Evolutionary conservation across 495 filamentous ascomycete species (phyloP), one percentile per base, ranked within the genome.

Genomic region (Cenococcum geophilum): DNA sequence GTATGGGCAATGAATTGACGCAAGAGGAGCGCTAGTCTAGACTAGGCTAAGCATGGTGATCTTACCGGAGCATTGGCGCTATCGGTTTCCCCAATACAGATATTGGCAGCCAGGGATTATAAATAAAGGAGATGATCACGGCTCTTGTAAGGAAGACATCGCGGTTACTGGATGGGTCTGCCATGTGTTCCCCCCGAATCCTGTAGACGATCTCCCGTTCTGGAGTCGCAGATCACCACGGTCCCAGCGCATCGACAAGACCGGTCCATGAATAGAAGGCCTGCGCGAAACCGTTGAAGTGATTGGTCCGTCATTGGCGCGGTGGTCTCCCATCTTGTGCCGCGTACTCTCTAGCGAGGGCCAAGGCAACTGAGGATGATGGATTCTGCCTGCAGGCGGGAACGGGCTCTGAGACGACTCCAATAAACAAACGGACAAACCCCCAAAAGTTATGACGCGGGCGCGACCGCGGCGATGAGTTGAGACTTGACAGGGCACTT

Each of bases 121-220:
- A 45, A 10, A 45, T 45, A 45, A 45, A 45, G 40, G 40, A 45
- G 40, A 45, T 18, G 40, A 45, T 45, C 18, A 18, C 4, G 40
- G 14, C 40, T 16, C 40, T 45, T 14, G 40, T 10, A 18, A 14
- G 40, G 40, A 45, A 45, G 40, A 45, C 18, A 10, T 16, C 11
- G 2, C 6, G 27, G 27, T 32, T 45, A 16, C 40, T 18, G 1
- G 11, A 16, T 14, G 40, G 18, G 14, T 2, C 40, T 14, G 14
- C 40, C 40, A 45, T 45, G 40, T 45, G 40, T 32, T 32, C 11
- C 12, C 40, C 40, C 18, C 12, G 40, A 45, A 45, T 16, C 40
- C 40, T 45, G 40, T 45, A 45, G 40, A 45, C 12, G 40, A 45
- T 45, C 40, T 45, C 40, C 40, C 12, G 40, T 45, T 45, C 40